Evolutionary conservation across 2,329 filamentous ascomycete species (phyloP).

Genomic region (Fusarium denticulatum): DNA sequence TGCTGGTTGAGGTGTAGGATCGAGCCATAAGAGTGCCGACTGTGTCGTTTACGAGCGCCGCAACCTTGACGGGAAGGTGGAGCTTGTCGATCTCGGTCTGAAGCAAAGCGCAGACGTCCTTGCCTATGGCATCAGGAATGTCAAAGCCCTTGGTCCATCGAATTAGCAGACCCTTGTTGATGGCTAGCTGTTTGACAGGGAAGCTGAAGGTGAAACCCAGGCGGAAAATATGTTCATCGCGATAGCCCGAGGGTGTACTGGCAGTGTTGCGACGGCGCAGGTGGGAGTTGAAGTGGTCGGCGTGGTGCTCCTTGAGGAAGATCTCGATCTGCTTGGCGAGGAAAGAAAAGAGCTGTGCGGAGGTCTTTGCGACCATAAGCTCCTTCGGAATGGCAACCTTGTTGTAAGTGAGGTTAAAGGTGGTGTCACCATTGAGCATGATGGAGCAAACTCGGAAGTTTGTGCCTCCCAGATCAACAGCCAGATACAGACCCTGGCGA

Average conservation of each 20-base stretch:
- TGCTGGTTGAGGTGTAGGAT: conserved; percentile 91
- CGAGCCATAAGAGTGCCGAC: conserved; percentile 98
- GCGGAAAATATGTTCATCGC: conserved; percentile 84
- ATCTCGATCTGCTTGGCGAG: conserved; percentile 90
- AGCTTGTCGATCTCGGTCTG: conserved; percentile 90
- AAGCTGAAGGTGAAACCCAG: conserved; percentile 99
- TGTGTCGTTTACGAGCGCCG: conserved; percentile 95
- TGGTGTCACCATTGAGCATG: conserved; percentile 90
- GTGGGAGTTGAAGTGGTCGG: conserved; percentile 82
- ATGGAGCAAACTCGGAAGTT: conserved; percentile 99
- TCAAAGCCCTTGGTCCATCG: conserved; percentile 99
- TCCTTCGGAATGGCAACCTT: conserved; percentile 91
- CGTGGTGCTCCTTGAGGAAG: conserved; percentile 88
- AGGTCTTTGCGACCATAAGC: conserved; percentile 88
- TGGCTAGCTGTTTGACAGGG: conserved; percentile 90
- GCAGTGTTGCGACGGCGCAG: conserved; percentile 70
- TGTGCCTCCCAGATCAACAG: conserved; percentile 96
- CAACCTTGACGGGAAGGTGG: conserved; percentile 89
- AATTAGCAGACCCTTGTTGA: conserved; percentile 94
- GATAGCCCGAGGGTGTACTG: conserved; percentile 67
- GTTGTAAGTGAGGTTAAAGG: conserved; percentile 90
- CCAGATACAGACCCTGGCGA: conserved; percentile 86
- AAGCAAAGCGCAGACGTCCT: conserved; percentile 91
- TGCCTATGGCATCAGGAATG: conserved; percentile 91
- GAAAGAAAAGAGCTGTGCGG: conserved; percentile 89